Base-by-base conservation (phyloP, 495 filamentous ascomycete species). In the Lichenothelia convexa region DNA sequence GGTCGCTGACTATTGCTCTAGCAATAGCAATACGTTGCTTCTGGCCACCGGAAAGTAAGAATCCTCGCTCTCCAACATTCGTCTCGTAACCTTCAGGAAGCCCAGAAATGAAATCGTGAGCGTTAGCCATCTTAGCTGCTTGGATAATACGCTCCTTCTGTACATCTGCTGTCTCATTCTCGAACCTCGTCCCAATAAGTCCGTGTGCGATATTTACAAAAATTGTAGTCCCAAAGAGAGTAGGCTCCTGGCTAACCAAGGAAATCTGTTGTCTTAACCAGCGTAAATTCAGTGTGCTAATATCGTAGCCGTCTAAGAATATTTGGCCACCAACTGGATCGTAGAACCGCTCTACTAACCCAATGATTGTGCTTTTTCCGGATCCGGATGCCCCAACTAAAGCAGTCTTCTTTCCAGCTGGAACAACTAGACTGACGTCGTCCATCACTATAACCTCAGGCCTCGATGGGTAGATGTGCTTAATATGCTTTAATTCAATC, bases 61-160 rank as follows among this genome's bases (percentile, higher is more conserved):
- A 48, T n/a, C 52, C 52, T 16, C 38, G 37, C 21, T 53, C 47
- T 15, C 52, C 52, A 11, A 54, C 45, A 1, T 49, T 5, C 1
- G 52, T 56, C 3, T 53, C 43, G 34, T 56, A 56, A 3, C 56
- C 54, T 34, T 63, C 43, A 31, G 23, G 20, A 6, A 24, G 15
- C 43, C 38, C 57, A 1, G 53, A 51, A 27, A 61, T 54, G 43
- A 67, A 68, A 27, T 65, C 62, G 20, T 79, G 41, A 3, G 50
- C 50, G 32, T 41, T 29, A 11, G 37, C 37, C 7, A 19, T 30
- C 12, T 20, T 21, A 22, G 33, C 35, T 3, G 17, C 21, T 13
- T 38, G 24, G 5, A 35, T 18, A 9, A 44, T 34, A 27, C 7
- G 7, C 13, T 7, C 8, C 13, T 8, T 7, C 24, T 27, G 24